Evolutionary conservation across 148 eudicot species (phyloP).

Genomic region (Chenopodium berlandieri): DNA sequence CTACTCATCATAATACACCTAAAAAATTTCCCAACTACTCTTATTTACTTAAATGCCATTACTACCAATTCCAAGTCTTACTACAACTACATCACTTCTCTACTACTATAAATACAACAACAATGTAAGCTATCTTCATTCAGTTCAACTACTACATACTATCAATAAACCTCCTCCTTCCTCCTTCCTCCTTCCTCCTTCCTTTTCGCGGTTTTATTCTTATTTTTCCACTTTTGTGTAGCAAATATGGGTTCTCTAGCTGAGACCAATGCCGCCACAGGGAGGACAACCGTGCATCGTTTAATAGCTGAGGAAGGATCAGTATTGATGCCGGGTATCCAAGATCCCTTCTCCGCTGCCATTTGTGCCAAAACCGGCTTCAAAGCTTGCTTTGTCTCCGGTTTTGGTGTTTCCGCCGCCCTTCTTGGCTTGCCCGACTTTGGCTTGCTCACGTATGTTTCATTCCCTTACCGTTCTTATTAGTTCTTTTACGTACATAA

Average conservation of each 20-base stretch:
- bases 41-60: neutral
- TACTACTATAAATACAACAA: constrained; percentile 8
- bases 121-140: neutral
- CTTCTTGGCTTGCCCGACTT: constrained; percentile 34
- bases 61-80: neutral
- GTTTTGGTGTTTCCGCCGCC: constrained; percentile 34
- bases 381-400: constrained; percentile 29
- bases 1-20: neutral
- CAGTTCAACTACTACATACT: neutral
- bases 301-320: constrained; percentile 30
- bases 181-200: neutral
- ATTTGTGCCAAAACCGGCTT: constrained; percentile 25
- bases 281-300: constrained; percentile 24
- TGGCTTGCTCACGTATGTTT: constrained; percentile 32
- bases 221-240: neutral
- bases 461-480: neutral
- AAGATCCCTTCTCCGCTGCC: constrained; percentile 31
- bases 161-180: neutral
- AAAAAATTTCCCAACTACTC: neutral
- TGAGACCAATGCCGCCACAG: neutral
- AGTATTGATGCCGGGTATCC: constrained; percentile 30
- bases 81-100: neutral
- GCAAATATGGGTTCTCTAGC: neutral
- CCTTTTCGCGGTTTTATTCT: neutral
- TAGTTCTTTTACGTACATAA: neutral